These are phyloP conservation scores for Tolypocladium sp. DNA, from an alignment of 2,329 filamentous ascomycete genomes.

Conservation along the genomic window DNA sequence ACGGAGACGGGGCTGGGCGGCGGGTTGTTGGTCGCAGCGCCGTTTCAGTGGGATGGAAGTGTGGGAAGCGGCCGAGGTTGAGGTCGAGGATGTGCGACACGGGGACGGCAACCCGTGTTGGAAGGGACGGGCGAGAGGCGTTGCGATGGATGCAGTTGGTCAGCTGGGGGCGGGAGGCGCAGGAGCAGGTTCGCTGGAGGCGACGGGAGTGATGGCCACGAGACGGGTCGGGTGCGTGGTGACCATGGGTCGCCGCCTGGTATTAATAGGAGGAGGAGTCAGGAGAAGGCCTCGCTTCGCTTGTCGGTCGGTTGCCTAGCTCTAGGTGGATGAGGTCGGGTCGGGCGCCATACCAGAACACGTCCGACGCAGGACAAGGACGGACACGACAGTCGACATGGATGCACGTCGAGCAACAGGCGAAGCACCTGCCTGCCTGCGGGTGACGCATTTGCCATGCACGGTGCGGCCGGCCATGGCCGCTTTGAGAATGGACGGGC, in stretches of 20 bases:
- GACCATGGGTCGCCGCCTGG: background rate
- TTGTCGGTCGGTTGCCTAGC: background rate
- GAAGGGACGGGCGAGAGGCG: background rate
- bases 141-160: background rate
- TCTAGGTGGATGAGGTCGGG: background rate
- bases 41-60: background rate
- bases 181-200: background rate
- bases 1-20: background rate
- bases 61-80: background rate
- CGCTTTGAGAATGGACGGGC: background rate
- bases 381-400: background rate
- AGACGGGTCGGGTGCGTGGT: background rate
- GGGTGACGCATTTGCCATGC: background rate
- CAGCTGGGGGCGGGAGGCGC: background rate
- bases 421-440: background rate
- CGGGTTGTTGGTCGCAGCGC: background rate
- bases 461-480: background rate
- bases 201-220: background rate
- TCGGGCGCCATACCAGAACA: background rate
- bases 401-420: background rate
- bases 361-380: background rate
- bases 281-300: background rate
- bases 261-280: background rate
- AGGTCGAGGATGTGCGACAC: background rate
- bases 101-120: background rate